Evolutionary conservation across 2,329 filamentous ascomycete species (phyloP), one percentile per base, ranked within the genome.

Genomic region (Amauroascus niger): DNA sequence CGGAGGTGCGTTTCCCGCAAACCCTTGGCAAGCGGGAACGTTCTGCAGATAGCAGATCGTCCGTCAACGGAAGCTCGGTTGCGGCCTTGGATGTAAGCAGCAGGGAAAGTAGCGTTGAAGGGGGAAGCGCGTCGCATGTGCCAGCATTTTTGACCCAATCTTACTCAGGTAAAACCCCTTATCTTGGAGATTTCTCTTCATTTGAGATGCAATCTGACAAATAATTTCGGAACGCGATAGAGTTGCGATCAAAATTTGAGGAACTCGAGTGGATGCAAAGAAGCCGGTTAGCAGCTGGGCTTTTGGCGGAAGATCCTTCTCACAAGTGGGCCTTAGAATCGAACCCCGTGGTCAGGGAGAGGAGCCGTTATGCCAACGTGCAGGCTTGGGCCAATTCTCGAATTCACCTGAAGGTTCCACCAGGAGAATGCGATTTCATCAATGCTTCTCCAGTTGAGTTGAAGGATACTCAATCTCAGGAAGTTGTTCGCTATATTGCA

Each of bases 281-380:
- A 52, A 68, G 74, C 49, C 78, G 81, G 28, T 63, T 81, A 11
- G 63, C 71, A 14, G 71, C 78, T 55, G 75, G 71, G 45, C 63
- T 67, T 37, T 63, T 71, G 59, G 64, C 64, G 6, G 67, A 72
- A 43, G 72, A 77, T 47, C 69, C 76, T 20, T 66, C 70, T 11
- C 78, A 79, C 49, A 74, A 74, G 58, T 86, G 77, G 75, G 76
- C 81, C 2, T 76, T 83, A 52, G 76, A 85, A 48, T 71, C 70
- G 26, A 76, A 77, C 22, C 73, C 79, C 7, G 76, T 80, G 46
- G 73, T 81, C 58, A 76, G 75, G 55, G 67, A 71, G 33, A 79
- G 91, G 60, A 94, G 97, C 69, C 83, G 93, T 53, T 98, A 97
- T 71, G 69, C 77, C 52, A 95, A 97, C 65, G 88, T 98, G 58